Conservation (phyloP, 306 rosid genomes). For the Sophora flavescens region DNA sequence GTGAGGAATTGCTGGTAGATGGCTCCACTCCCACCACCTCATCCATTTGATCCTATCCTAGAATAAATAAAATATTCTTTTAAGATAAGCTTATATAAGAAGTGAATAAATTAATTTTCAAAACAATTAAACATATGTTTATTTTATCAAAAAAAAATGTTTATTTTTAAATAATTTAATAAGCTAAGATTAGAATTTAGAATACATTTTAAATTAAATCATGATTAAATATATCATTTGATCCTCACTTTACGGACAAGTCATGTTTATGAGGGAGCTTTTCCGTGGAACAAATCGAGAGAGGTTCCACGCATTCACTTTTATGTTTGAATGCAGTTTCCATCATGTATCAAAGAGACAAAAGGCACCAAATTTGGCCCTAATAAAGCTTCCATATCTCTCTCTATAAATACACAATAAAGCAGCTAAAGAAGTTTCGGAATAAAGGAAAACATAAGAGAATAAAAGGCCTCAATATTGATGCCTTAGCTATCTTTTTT, state of each 20-base stretch:
- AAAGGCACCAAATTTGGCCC: conserved; percentile 58
- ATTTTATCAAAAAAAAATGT: too few species aligned
- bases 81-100: too few species aligned
- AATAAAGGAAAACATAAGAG: conserved; percentile 58
- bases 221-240: too few species aligned
- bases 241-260: neutral
- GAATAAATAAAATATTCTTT: neutral
- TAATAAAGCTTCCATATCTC: conserved; percentile 49
- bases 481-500: conserved; percentile 59
- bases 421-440: conserved; percentile 66
- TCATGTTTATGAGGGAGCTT: neutral
- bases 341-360: conserved; percentile 64
- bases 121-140: too few species aligned
- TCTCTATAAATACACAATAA: conserved; percentile 47
- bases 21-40: conserved; percentile 14
- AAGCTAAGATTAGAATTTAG: too few species aligned
- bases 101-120: too few species aligned
- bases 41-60: conserved; percentile 37
- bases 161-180: too few species aligned
- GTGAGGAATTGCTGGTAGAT: conserved; percentile 16
- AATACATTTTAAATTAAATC: too few species aligned
- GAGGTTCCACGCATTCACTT: conserved; percentile 49
- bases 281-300: conserved; percentile 44
- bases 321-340: conserved; percentile 55
- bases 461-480: conserved; percentile 52